Base-by-base conservation (phyloP, 2,329 filamentous ascomycete species). In the Fusarium globosum region DNA sequence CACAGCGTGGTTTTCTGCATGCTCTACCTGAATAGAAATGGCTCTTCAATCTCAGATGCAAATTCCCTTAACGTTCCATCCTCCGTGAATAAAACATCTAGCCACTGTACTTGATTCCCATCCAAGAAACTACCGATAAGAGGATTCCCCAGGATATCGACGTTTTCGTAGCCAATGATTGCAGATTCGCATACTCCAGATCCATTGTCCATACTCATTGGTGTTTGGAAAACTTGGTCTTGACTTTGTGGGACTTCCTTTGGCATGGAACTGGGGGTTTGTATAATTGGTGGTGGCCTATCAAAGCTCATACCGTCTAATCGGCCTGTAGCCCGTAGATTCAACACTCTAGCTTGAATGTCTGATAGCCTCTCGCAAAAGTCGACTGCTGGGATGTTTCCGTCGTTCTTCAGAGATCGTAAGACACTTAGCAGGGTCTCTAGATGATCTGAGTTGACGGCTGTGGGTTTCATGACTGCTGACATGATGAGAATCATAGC, bases 401-500 rank as follows among this genome's bases (percentile, higher is more conserved):
- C 79, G 7, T 80, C 76, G 1, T 79, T 78, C 23, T 78, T 79
- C 1, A 81, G 75, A 6, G 79, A 78, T 7, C 79, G 64, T 0
- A 81, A 38, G 7, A 81, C 76, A n/a, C 79, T 80, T 1, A 80
- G 30, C 0, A 80, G 21, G 0, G 79, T 80, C 48, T 81, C 78
- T 0, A 81, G 61, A 13, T 78, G 75, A 20, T 80, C 79, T 0
- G 79, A 79, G 8, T 74, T 78, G 7, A 74, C 66, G 0, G 74
- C 71, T 0, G 73, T 74, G 0, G 79, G 79, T 16, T 79, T 79
- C 69, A 79, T 80, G 1, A 81, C 76, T 0, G 79, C 79, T 15
- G 79, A 81, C 61, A 81, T 79, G 59, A 80, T 75, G 1, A 81
- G 73, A 0, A 81, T 70, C 42, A 81, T 77, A 2, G 79, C 71